Evolutionary conservation across 116 monocot species (phyloP).

Genomic region (Phalaenopsis hybrid): DNA sequence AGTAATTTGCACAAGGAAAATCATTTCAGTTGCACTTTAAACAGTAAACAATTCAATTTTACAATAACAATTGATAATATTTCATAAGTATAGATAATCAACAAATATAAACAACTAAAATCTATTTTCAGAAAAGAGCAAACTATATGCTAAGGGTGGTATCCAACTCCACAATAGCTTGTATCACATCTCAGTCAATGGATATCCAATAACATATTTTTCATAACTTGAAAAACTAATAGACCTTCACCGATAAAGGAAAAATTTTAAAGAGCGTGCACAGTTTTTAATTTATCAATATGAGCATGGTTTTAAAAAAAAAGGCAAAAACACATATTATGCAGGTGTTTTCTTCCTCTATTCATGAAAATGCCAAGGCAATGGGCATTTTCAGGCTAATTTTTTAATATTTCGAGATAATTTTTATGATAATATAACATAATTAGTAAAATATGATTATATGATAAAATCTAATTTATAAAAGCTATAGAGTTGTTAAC

Average conservation of each 20-base stretch:
- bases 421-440: too few relatives aligned
- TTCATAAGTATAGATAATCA: background rate
- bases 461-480: too few relatives aligned
- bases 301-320: too few relatives aligned
- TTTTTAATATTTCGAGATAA: too few relatives aligned
- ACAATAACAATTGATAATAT: background rate
- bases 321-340: too few relatives aligned
- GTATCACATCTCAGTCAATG: background rate
- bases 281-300: too few relatives aligned
- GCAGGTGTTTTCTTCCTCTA: too few relatives aligned
- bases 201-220: background rate
- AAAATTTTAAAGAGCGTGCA: too few relatives aligned
- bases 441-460: too few relatives aligned
- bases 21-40: background rate
- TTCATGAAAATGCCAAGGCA: too few relatives aligned
- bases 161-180: background rate
- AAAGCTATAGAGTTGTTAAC: too few relatives aligned
- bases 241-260: background rate
- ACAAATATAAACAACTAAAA: background rate
- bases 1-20: background rate
- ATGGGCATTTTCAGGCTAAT: too few relatives aligned
- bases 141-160: background rate
- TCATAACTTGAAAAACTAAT: conserved; percentile 4
- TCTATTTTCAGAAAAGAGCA: background rate
- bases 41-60: background rate